A percentile compares a stretch with the other conserved stretches of the same genome.
These are phyloP conservation scores for Verticillium albo-atrum DNA, from an alignment of 2,329 filamentous ascomycete species.

Conservation along the genomic window DNA sequence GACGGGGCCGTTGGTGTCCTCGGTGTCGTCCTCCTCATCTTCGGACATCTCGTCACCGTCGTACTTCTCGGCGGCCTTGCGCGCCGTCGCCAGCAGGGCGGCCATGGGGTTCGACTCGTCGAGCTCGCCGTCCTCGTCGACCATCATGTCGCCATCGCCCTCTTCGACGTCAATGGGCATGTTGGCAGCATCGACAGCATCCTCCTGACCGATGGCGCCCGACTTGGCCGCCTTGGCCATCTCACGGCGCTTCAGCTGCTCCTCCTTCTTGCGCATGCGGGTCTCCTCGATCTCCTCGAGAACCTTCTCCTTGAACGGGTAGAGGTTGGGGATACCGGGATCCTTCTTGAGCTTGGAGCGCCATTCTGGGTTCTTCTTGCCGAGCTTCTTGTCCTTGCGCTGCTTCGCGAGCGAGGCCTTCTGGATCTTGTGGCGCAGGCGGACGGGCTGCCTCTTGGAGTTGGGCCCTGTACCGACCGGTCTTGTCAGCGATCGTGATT, in stretches of 20 bases:
- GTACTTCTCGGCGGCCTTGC: slow-evolving; percentile 71
- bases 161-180: slow-evolving; percentile 40
- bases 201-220: slow-evolving; percentile 27
- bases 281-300: slow-evolving; percentile 92
- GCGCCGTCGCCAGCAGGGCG: slow-evolving; percentile 80
- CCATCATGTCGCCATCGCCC: slow-evolving; percentile 41
- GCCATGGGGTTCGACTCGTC: slow-evolving; percentile 84
- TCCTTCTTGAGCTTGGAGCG: slow-evolving; percentile 94
- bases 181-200: slow-evolving; percentile 39
- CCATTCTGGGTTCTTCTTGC: slow-evolving; percentile 98
- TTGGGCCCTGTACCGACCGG: slow-evolving; percentile 64
- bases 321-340: slow-evolving; percentile 93
- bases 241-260: slow-evolving; percentile 66
- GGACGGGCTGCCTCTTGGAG: slow-evolving; percentile 87
- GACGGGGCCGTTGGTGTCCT: slow-evolving; percentile 53
- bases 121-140: slow-evolving; percentile 49
- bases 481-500: not conserved
- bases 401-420: slow-evolving; percentile 90
- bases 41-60: slow-evolving; percentile 59
- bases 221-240: slow-evolving; percentile 65
- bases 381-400: slow-evolving; percentile 80
- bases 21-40: slow-evolving; percentile 33
- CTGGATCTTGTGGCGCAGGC: slow-evolving; percentile 91
- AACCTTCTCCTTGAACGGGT: slow-evolving; percentile 95
- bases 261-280: slow-evolving; percentile 74